Evolutionary conservation across 306 rosid species (phyloP).

Genomic region (Corylus heterophylla): DNA sequence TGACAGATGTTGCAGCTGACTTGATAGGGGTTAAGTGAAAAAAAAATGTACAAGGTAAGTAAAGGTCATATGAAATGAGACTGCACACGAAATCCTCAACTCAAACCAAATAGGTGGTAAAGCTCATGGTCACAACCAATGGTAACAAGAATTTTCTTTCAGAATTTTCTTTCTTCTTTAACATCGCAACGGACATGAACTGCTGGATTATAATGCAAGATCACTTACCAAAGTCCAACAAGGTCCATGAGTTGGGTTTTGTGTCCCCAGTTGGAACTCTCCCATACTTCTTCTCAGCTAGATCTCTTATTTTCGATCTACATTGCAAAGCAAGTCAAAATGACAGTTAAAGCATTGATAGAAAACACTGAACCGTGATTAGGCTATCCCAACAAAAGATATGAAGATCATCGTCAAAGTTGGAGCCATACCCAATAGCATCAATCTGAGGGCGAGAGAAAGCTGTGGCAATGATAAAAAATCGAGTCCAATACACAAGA

Average conservation of each 20-base stretch:
- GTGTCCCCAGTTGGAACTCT: slow-evolving; percentile 72
- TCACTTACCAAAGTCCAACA: slow-evolving; percentile 79
- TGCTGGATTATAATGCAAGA: slow-evolving; percentile 6
- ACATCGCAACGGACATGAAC: background rate
- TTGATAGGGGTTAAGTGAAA: background rate
- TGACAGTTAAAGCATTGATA: slow-evolving; percentile 13
- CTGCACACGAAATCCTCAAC: background rate
- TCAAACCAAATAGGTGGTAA: background rate
- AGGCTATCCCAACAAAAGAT: slow-evolving; percentile 11
- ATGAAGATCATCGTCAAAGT: slow-evolving; percentile 16
- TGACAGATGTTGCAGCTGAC: background rate
- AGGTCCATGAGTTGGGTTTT: slow-evolving; percentile 94
- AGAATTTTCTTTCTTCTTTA: background rate
- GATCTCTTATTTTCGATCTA: slow-evolving; percentile 83
- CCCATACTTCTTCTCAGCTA: slow-evolving; percentile 85
- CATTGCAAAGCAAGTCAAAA: slow-evolving; percentile 28
- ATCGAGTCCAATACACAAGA: slow-evolving; percentile 93
- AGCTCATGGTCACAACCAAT: background rate
- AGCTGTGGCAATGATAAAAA: slow-evolving; percentile 85
- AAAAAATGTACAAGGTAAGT: background rate
- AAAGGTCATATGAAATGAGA: background rate
- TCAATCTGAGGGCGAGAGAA: slow-evolving; percentile 94
- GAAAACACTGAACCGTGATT: slow-evolving; percentile 18
- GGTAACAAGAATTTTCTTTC: background rate
- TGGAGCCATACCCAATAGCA: slow-evolving; percentile 66